Evolutionary conservation across 129 eudicot species (phyloP).

Genomic region (Lactuca saligna): DNA sequence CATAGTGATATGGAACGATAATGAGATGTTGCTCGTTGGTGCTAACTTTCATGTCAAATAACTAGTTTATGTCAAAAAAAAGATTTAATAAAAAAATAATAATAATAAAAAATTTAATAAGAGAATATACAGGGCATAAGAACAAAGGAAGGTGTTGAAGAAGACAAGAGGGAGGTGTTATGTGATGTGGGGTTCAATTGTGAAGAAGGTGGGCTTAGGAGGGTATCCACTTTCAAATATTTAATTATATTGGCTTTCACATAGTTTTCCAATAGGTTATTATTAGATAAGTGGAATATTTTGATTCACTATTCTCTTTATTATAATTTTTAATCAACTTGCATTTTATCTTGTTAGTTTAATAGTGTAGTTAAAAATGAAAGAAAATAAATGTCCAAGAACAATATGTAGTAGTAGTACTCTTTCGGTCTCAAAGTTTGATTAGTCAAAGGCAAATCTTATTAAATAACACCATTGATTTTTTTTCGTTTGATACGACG

Average conservation of each 20-base stretch:
- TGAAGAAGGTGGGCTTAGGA: slow-evolving; percentile 30
- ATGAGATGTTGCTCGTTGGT: neutral
- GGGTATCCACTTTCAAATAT: slow-evolving; percentile 35
- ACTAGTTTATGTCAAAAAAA: too few relatives aligned
- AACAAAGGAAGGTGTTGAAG: slow-evolving; percentile 20
- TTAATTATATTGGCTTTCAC: slow-evolving; percentile 28
- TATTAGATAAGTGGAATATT: slow-evolving; percentile 22
- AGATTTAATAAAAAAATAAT: too few relatives aligned
- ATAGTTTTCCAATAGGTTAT: slow-evolving; percentile 22
- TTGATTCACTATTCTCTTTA: slow-evolving; percentile 4
- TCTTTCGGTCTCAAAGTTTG: neutral
- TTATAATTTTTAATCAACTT: slow-evolving; percentile 2
- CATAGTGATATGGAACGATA: neutral
- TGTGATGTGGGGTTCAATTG: slow-evolving; percentile 30
- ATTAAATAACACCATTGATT: neutral
- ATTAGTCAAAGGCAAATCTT: neutral
- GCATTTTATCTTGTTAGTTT: neutral
- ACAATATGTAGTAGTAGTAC: neutral
- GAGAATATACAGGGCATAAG: neutral
- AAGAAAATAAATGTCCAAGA: neutral
- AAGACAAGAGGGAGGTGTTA: neutral
- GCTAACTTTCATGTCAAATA: neutral
- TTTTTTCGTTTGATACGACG: neutral
- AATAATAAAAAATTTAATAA: too few relatives aligned
- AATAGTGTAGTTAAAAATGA: neutral